Conservation (phyloP, 495 filamentous ascomycete genomes). For the Xylaria grammica region DNA sequence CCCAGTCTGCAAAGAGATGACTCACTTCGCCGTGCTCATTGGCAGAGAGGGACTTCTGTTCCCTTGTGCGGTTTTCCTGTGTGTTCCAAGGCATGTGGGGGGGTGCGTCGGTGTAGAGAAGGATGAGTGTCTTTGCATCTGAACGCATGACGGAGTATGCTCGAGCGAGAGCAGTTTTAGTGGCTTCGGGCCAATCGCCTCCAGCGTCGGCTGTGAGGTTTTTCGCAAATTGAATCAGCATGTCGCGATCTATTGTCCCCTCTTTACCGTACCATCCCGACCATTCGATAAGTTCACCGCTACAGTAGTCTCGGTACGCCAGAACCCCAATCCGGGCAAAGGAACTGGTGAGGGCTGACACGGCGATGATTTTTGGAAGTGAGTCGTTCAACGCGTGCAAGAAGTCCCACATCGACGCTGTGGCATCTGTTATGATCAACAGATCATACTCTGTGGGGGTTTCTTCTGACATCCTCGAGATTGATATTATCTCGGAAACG, state of each 20-base stretch:
- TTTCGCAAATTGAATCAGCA: conserved; percentile 13
- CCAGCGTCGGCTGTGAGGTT: conserved; percentile 23
- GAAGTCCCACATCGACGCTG: not conserved
- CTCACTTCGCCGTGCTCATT: conserved; percentile 37
- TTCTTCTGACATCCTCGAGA: not conserved
- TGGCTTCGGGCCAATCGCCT: conserved; percentile 50
- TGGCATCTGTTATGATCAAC: not conserved
- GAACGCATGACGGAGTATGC: conserved; percentile 50
- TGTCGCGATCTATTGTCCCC: not conserved
- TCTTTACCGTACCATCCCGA: not conserved
- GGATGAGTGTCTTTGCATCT: conserved; percentile 50
- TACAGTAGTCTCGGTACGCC: not conserved
- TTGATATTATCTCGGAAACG: not conserved
- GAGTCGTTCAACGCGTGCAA: not conserved
- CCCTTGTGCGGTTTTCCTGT: conserved; percentile 28
- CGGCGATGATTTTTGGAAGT: not conserved
- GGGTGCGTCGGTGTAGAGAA: conserved; percentile 56
- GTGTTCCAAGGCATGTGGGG: conserved; percentile 41
- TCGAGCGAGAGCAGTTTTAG: conserved; percentile 50
- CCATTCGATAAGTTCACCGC: not conserved
- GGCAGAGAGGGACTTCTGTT: conserved; percentile 32
- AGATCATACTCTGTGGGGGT: not conserved
- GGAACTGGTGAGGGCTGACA: not conserved
- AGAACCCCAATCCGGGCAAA: not conserved
- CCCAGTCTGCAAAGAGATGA: conserved; percentile 47